Conservation (phyloP, 163 green algal genomes). For the Chloromonas sp. region DNA sequence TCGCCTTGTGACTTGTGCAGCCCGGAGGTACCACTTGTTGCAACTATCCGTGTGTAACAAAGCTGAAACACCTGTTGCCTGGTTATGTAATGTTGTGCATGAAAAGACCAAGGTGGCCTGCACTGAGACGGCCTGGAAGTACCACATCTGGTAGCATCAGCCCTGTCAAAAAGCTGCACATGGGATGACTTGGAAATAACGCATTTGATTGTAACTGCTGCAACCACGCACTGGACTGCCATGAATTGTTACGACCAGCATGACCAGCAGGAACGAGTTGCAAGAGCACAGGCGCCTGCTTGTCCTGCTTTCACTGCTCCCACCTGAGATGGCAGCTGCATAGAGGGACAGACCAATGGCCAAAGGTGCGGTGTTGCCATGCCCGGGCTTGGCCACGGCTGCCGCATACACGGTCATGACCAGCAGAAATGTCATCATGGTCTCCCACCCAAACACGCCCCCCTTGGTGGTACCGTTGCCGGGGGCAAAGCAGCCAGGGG, state of each 20-base stretch:
- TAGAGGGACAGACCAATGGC: constrained; percentile 67
- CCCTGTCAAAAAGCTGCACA: too few relatives aligned
- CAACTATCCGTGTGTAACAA: neutral
- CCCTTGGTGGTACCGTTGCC: constrained; percentile 6
- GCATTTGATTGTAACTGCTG: neutral
- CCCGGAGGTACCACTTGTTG: neutral
- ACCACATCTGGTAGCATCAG: too few relatives aligned
- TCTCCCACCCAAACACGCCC: constrained; percentile 41
- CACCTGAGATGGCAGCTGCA: constrained; percentile 49
- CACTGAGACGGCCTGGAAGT: too few relatives aligned
- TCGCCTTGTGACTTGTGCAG: too few relatives aligned
- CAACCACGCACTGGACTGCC: neutral
- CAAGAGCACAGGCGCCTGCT: neutral
- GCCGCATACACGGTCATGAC: constrained; percentile 65
- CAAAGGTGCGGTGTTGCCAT: constrained; percentile 68
- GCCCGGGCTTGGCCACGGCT: constrained; percentile 64
- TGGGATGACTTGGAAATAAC: too few relatives aligned
- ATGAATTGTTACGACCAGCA: too few relatives aligned
- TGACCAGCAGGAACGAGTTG: neutral
- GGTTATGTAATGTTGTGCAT: neutral
- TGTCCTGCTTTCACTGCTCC: neutral
- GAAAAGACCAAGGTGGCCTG: neutral
- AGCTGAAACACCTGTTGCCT: too few relatives aligned
- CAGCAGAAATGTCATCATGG: constrained; percentile 71
- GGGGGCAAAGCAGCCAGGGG: constrained; percentile 62